Conservation (phyloP, 1,139 yeast species). For the Diutina pseudorugosa region DNA sequence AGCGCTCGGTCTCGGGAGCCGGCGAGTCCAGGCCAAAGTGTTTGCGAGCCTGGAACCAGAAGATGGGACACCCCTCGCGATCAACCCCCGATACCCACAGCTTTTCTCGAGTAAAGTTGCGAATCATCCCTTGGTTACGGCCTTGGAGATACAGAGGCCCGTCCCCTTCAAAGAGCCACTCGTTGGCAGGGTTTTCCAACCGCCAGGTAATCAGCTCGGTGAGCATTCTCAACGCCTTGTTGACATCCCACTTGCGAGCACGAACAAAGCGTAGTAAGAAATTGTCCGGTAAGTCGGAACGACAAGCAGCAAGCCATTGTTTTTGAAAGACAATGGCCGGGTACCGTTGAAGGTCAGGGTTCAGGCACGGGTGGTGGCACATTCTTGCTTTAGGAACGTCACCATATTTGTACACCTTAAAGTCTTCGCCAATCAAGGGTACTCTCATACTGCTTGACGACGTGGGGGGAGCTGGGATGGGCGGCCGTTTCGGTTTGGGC, state of each 20-base stretch:
- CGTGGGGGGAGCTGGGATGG: not conserved
- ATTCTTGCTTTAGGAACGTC: not conserved
- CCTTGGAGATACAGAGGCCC: slow-evolving; percentile 14
- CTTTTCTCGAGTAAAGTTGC: slow-evolving; percentile 8
- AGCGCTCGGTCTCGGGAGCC: slow-evolving; percentile 25
- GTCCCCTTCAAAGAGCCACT: slow-evolving; percentile 28
- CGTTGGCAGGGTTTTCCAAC: slow-evolving; percentile 16
- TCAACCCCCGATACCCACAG: slow-evolving; percentile 30
- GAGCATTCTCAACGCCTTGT: slow-evolving; percentile 23
- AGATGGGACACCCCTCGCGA: slow-evolving; percentile 24
- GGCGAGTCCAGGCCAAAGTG: slow-evolving; percentile 31
- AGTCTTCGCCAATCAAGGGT: not conserved
- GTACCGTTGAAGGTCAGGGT: slow-evolving; percentile 1
- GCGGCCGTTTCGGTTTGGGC: not conserved
- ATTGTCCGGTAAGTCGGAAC: slow-evolving; percentile 9
- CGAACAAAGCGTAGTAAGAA: slow-evolving; percentile 17
- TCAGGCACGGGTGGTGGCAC: not conserved
- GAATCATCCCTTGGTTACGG: slow-evolving; percentile 4
- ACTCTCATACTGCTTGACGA: not conserved
- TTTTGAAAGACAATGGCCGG: not conserved
- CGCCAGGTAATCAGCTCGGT: slow-evolving; percentile 30
- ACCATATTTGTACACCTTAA: not conserved
- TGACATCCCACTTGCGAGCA: slow-evolving; percentile 30
- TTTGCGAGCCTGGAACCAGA: slow-evolving; percentile 27
- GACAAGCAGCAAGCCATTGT: not conserved